phyloP scores from a whole-genome alignment of 306 rosid species.

The Acacia melanoxylon region DNA sequence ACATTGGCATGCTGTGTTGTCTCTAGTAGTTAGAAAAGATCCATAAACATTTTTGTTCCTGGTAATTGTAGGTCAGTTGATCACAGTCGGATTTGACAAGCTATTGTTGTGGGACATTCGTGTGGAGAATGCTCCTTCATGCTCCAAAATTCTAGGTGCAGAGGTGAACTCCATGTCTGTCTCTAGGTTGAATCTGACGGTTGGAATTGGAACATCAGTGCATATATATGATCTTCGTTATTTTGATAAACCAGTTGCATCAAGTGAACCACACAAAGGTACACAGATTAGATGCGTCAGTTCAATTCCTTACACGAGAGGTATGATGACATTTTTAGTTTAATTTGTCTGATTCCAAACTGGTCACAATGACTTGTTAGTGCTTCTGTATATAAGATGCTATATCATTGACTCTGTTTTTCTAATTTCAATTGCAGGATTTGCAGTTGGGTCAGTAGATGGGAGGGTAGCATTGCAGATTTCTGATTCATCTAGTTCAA shows the following conservation, averaged over 20 bases:
- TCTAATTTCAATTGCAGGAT: constrained; percentile 58
- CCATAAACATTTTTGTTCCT: constrained; percentile 10
- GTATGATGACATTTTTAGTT: constrained; percentile 38
- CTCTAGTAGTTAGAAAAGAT: background rate
- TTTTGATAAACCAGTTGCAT: constrained; percentile 50
- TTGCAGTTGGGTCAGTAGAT: constrained; percentile 88
- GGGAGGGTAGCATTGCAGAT: constrained; percentile 81
- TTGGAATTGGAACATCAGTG: constrained; percentile 60
- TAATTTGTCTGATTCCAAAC: constrained; percentile 9
- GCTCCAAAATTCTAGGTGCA: constrained; percentile 42
- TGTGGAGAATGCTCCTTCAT: constrained; percentile 38
- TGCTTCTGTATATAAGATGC: background rate
- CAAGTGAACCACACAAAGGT: constrained; percentile 52
- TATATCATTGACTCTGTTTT: background rate
- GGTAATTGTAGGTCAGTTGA: constrained; percentile 60
- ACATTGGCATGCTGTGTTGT: background rate
- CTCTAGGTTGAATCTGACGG: constrained; percentile 52
- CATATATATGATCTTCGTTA: constrained; percentile 68
- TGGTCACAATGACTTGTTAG: constrained; percentile 18
- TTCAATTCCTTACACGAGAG: constrained; percentile 63
- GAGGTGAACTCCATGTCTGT: constrained; percentile 76
- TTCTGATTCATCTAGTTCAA: constrained; percentile 47
- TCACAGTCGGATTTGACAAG: constrained; percentile 80
- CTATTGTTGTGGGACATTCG: constrained; percentile 68
- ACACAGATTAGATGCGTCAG: constrained; percentile 60